phyloP scores from a whole-genome alignment of 2,329 filamentous ascomycete species.

The Bisporella sp. region DNA sequence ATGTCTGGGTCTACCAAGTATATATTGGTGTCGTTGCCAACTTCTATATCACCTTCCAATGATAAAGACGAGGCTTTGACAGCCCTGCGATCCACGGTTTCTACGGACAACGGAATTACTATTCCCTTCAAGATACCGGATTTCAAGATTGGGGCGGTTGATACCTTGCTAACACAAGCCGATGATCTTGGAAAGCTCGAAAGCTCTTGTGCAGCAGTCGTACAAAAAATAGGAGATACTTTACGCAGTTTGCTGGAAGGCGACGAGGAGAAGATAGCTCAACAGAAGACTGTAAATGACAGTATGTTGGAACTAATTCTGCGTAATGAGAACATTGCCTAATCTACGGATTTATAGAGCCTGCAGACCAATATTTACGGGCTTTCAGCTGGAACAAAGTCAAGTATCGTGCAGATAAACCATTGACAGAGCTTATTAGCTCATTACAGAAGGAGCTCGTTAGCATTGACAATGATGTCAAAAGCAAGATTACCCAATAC shows the following conservation, averaged over 20 bases:
- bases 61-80: conserved; percentile 76
- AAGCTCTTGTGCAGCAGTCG: conserved; percentile 69
- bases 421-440: conserved; percentile 79
- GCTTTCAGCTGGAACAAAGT: conserved; percentile 96
- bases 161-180: conserved; percentile 91
- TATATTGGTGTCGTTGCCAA: conserved; percentile 83
- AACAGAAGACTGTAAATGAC: conserved; percentile 73
- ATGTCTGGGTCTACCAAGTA: conserved; percentile 49
- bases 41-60: conserved; percentile 75
- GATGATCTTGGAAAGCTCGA: conserved; percentile 92
- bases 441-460: conserved; percentile 87
- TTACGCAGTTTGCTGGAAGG: conserved; percentile 26
- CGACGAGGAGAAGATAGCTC: conserved; percentile 52
- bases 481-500: conserved; percentile 90
- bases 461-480: conserved; percentile 93
- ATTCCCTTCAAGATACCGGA: conserved; percentile 77
- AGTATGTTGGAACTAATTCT: conserved; percentile 47
- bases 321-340: neutral
- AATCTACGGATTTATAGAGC: conserved; percentile 49
- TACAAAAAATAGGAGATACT: conserved; percentile 61
- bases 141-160: conserved; percentile 96
- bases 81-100: conserved; percentile 65
- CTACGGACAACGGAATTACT: conserved; percentile 68
- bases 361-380: conserved; percentile 88
- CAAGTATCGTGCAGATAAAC: conserved; percentile 90